Conservation (phyloP, 768 basidiomycete genomes). For the Crucibulum laeve region DNA sequence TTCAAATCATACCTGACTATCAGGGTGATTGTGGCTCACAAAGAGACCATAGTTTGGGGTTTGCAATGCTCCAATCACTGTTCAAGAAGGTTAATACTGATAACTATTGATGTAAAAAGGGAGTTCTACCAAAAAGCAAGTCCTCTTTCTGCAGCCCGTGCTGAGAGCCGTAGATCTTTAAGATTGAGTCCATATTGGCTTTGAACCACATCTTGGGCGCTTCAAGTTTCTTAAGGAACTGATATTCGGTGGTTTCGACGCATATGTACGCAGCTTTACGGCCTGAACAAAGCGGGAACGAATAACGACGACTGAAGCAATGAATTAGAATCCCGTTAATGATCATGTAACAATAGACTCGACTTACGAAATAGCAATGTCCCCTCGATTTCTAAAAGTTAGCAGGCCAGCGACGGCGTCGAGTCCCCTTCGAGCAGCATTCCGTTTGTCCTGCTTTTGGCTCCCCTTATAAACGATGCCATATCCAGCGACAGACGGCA, state of each 20-base stretch:
- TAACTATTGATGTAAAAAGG: neutral
- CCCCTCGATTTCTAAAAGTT: slow-evolving; percentile 34
- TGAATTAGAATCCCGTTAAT: neutral
- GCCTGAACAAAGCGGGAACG: slow-evolving; percentile 57
- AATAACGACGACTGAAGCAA: slow-evolving; percentile 39
- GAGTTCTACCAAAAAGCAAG: slow-evolving; percentile 42
- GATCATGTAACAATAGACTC: slow-evolving; percentile 8
- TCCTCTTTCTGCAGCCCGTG: slow-evolving; percentile 57
- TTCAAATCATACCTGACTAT: slow-evolving; percentile 38
- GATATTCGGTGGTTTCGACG: slow-evolving; percentile 67
- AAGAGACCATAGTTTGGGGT: slow-evolving; percentile 72
- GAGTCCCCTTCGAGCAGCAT: slow-evolving; percentile 50
- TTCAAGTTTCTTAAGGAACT: slow-evolving; percentile 58
- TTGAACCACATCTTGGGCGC: slow-evolving; percentile 74
- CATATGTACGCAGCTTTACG: slow-evolving; percentile 66
- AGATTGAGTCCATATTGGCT: slow-evolving; percentile 58
- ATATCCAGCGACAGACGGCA: slow-evolving; percentile 58
- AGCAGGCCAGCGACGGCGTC: slow-evolving; percentile 51
- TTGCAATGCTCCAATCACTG: slow-evolving; percentile 66
- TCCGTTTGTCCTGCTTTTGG: slow-evolving; percentile 52
- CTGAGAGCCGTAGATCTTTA: slow-evolving; percentile 45
- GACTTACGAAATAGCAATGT: slow-evolving; percentile 34
- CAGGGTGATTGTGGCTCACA: slow-evolving; percentile 67
- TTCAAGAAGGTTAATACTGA: neutral
- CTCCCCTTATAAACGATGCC: slow-evolving; percentile 45